Conservation (phyloP, 495 filamentous ascomycete genomes). For the Annulohypoxylon stygium region DNA sequence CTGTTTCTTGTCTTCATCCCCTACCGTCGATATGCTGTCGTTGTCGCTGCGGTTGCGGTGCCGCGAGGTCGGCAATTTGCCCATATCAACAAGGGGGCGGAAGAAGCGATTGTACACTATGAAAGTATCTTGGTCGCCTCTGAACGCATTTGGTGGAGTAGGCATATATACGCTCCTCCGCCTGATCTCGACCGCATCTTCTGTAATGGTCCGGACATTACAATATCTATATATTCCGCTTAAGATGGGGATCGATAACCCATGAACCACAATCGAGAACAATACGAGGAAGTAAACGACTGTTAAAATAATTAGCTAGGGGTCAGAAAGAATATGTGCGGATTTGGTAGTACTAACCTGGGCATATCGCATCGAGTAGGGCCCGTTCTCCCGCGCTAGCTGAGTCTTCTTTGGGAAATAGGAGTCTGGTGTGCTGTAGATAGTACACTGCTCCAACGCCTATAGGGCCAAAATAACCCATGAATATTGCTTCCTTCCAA, state of each 20-base stretch:
- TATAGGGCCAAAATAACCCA: constrained; percentile 92
- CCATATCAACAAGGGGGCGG: constrained; percentile 51
- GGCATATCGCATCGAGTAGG: constrained; percentile 63
- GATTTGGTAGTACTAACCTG: constrained; percentile 35
- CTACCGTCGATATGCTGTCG: constrained; percentile 15
- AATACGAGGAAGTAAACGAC: constrained; percentile 72
- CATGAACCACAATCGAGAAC: constrained; percentile 70
- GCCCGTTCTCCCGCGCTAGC: constrained; percentile 68
- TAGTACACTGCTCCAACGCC: constrained; percentile 91
- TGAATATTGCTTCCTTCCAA: constrained; percentile 76
- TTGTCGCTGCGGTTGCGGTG: constrained; percentile 27
- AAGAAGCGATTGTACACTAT: constrained; percentile 71
- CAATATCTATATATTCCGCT: constrained; percentile 61
- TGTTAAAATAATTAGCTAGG: constrained; percentile 40
- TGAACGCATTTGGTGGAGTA: constrained; percentile 64
- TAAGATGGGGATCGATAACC: constrained; percentile 67
- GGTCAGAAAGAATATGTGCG: not conserved
- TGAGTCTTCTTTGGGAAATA: constrained; percentile 64
- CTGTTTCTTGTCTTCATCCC: constrained; percentile 25
- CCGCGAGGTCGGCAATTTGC: constrained; percentile 44
- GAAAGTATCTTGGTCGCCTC: constrained; percentile 55
- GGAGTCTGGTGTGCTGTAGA: constrained; percentile 70
- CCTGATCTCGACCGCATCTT: constrained; percentile 65
- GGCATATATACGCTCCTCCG: constrained; percentile 64
- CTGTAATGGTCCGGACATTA: constrained; percentile 61